phyloP scores from a whole-genome alignment of 306 rosid species.

The Dryas drummondii region DNA sequence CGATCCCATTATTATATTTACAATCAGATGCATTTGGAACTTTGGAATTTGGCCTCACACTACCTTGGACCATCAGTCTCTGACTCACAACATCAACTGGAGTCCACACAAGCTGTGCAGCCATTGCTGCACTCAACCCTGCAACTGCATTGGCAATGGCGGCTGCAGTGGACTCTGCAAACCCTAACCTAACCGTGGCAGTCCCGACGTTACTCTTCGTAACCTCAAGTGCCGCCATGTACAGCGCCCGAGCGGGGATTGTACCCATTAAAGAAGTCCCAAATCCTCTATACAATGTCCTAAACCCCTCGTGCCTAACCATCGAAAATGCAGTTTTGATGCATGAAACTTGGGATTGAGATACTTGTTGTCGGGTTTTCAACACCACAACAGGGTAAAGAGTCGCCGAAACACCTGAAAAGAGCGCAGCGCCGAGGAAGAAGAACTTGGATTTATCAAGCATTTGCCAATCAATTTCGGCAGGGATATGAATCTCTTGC shows the following conservation, averaged over 20 bases:
- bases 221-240: slow-evolving; percentile 80
- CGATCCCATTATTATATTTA: slow-evolving; percentile 63
- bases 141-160: slow-evolving; percentile 74
- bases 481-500: slow-evolving; percentile 68
- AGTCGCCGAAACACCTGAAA: slow-evolving; percentile 79
- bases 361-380: slow-evolving; percentile 82
- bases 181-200: slow-evolving; percentile 60
- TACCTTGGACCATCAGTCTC: slow-evolving; percentile 76
- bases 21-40: slow-evolving; percentile 40
- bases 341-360: slow-evolving; percentile 68
- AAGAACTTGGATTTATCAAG: slow-evolving; percentile 79
- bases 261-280: slow-evolving; percentile 92
- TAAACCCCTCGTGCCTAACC: slow-evolving; percentile 65
- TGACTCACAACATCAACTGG: slow-evolving; percentile 85
- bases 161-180: slow-evolving; percentile 67
- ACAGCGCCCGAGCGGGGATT: slow-evolving; percentile 77
- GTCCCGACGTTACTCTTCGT: slow-evolving; percentile 83
- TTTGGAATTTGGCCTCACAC: slow-evolving; percentile 28
- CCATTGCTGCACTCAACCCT: slow-evolving; percentile 74
- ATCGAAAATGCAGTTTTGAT: slow-evolving; percentile 56
- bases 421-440: slow-evolving; percentile 82
- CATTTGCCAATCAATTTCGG: slow-evolving; percentile 91
- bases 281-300: slow-evolving; percentile 79
- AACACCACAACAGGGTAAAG: slow-evolving; percentile 77
- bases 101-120: slow-evolving; percentile 91